phyloP scores from a whole-genome alignment of 352 stramenopile genomes.

The Pythium aquatile region DNA sequence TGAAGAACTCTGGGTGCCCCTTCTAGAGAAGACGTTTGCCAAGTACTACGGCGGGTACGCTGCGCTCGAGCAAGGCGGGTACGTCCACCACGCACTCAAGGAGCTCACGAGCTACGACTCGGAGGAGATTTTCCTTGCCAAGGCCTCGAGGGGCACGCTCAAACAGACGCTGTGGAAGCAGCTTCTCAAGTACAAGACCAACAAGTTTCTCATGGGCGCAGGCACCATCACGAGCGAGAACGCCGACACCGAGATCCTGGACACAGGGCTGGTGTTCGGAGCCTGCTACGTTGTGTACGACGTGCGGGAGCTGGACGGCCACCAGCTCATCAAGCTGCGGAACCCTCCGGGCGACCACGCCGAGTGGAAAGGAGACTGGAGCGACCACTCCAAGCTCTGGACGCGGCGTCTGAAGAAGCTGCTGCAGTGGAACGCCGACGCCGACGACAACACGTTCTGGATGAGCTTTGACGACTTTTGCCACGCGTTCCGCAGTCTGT shows the following conservation, averaged over 20 bases:
- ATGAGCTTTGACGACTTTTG: conserved; percentile 96
- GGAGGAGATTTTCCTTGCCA: conserved; percentile 87
- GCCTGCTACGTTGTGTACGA: conserved; percentile 92
- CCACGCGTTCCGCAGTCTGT: conserved; percentile 88
- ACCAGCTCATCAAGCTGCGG: conserved; percentile 86
- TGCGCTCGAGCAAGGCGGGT: conserved; percentile 77
- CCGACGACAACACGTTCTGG: conserved; percentile 92
- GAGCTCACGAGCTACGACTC: conserved; percentile 85
- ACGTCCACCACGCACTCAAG: conserved; percentile 90
- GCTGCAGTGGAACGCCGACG: conserved; percentile 56
- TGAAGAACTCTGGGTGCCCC: conserved; percentile 90
- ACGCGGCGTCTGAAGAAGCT: conserved; percentile 86
- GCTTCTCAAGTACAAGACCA: conserved; percentile 77
- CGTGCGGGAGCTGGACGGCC: conserved; percentile 79
- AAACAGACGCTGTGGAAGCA: conserved; percentile 91
- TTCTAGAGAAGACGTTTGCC: conserved; percentile 92
- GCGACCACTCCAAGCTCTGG: conserved; percentile 89
- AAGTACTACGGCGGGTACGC: conserved; percentile 92
- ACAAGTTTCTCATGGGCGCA: conserved; percentile 91
- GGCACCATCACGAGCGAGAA: conserved; percentile 84
- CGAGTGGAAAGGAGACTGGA: conserved; percentile 94
- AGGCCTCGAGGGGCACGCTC: conserved; percentile 76
- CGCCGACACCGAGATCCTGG: conserved; percentile 84
- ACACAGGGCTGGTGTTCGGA: conserved; percentile 90
- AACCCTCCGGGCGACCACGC: conserved; percentile 91